Evolutionary conservation across 352 stramenopile genomes (phyloP).

Genomic region (Phytopythium sindhum): DNA sequence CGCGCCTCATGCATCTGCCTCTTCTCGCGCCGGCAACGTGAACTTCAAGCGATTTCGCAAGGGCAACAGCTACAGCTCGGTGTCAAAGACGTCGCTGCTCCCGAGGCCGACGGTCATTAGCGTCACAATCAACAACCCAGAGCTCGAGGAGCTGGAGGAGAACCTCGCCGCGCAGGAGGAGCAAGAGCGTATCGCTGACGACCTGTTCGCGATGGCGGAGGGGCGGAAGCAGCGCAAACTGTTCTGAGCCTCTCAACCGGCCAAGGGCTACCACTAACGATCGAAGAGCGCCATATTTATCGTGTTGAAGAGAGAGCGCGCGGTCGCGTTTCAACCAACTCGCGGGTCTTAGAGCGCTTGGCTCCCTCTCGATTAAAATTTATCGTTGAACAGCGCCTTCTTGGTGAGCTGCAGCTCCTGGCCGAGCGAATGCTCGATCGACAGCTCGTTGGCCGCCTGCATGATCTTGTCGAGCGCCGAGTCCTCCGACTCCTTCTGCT

Average conservation of each 20-base stretch:
- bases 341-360: conserved; percentile 3
- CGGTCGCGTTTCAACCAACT: conserved; percentile 18
- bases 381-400: conserved; percentile 83
- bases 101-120: conserved; percentile 54
- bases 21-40: conserved; percentile 12
- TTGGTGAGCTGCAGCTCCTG: conserved; percentile 83
- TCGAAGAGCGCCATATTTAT: conserved; percentile 6
- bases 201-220: conserved; percentile 80
- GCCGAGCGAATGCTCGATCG: conserved; percentile 79
- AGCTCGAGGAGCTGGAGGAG: conserved; percentile 48
- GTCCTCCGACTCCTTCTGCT: conserved; percentile 71
- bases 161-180: conserved; percentile 69
- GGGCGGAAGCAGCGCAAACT: conserved; percentile 43
- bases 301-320: not conserved
- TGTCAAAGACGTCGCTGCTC: conserved; percentile 42
- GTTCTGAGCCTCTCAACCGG: conserved; percentile 22
- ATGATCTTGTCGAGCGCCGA: conserved; percentile 85
- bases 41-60: conserved; percentile 89
- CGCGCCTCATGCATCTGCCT: no score
- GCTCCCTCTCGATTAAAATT: conserved; percentile 32
- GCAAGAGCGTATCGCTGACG: conserved; percentile 81
- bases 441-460: conserved; percentile 82
- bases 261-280: not conserved
- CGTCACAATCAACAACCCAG: conserved; percentile 59
- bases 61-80: conserved; percentile 45